These are phyloP conservation scores for Penicillium cosmopolitanum DNA, from an alignment of 495 filamentous ascomycete genomes.

Conservation along the genomic window DNA sequence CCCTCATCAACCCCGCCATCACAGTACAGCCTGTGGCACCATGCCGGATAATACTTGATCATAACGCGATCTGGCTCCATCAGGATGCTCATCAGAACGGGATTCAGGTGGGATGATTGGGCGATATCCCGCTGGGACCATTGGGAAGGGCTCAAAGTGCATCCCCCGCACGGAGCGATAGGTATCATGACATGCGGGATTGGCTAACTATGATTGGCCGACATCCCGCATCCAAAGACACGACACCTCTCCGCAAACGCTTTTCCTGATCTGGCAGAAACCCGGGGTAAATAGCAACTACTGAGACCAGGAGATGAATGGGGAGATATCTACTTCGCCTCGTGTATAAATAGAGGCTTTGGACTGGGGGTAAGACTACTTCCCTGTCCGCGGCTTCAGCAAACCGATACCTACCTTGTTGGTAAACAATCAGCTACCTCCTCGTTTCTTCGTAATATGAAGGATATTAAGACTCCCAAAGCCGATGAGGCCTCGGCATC, in stretches of 20 bases:
- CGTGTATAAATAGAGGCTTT: slow-evolving; percentile 12
- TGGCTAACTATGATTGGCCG: slow-evolving; percentile 9
- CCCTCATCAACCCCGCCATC: not conserved
- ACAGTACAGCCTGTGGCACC: not conserved
- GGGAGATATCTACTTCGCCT: not conserved
- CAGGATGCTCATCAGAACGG: not conserved
- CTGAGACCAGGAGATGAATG: not conserved
- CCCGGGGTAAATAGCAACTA: slow-evolving; percentile 11
- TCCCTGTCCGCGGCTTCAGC: not conserved
- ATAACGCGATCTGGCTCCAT: not conserved
- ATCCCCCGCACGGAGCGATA: slow-evolving; percentile 2
- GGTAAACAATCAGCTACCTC: too few relatives aligned
- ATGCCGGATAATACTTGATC: not conserved
- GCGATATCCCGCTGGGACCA: not conserved
- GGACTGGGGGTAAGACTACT: not conserved
- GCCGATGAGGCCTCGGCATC: not conserved
- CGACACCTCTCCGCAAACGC: slow-evolving; percentile 11
- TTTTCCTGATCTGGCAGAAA: slow-evolving; percentile 13
- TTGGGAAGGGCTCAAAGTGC: not conserved
- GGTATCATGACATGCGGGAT: slow-evolving; percentile 3
- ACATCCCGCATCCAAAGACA: slow-evolving; percentile 11
- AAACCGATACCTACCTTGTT: too few relatives aligned
- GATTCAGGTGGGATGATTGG: slow-evolving; percentile 2
- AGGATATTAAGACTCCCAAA: not conserved
- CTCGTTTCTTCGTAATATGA: not conserved